Conservation (phyloP, 305 asterid genomes). For the Andrographis paniculata region DNA sequence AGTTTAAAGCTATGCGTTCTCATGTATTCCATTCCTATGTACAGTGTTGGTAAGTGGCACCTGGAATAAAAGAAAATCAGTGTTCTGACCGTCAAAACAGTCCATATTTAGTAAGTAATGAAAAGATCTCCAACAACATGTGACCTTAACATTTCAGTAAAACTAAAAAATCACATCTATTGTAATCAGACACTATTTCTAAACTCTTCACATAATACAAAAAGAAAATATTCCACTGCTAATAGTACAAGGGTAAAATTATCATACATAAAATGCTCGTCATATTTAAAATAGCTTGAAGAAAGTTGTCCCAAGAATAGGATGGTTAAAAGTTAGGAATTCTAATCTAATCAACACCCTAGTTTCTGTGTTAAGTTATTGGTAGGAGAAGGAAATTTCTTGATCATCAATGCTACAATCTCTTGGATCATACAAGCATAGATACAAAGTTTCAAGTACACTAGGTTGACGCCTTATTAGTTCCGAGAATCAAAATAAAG, state of each 20-base stretch:
- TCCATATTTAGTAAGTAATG: slow-evolving; percentile 4
- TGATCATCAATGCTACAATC: no score
- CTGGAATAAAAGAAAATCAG: slow-evolving; percentile 47
- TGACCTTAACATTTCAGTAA: slow-evolving; percentile 4
- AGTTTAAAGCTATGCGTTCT: slow-evolving; percentile 97
- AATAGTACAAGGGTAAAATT: no score
- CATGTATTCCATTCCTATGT: slow-evolving; percentile 99
- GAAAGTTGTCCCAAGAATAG: background rate
- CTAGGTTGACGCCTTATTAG: slow-evolving; percentile 5
- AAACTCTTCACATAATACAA: slow-evolving; percentile 4
- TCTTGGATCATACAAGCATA: slow-evolving; percentile 3
- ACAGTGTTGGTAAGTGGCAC: slow-evolving; percentile 90
- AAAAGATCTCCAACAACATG: slow-evolving; percentile 15
- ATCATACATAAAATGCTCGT: no score
- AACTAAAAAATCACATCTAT: background rate
- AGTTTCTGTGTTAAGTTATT: no score
- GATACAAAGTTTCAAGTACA: slow-evolving; percentile 6
- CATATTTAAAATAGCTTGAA: no score
- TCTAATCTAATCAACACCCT: background rate
- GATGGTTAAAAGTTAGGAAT: background rate
- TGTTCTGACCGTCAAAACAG: slow-evolving; percentile 26
- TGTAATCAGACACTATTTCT: no score
- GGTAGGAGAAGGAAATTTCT: no score
- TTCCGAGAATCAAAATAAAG: slow-evolving; percentile 4
- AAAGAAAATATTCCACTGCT: background rate